A percentile compares a stretch with the other conserved stretches of the same genome.
Conservation (phyloP, 164 flowering plant species). For the Kingdonia uniflora region DNA sequence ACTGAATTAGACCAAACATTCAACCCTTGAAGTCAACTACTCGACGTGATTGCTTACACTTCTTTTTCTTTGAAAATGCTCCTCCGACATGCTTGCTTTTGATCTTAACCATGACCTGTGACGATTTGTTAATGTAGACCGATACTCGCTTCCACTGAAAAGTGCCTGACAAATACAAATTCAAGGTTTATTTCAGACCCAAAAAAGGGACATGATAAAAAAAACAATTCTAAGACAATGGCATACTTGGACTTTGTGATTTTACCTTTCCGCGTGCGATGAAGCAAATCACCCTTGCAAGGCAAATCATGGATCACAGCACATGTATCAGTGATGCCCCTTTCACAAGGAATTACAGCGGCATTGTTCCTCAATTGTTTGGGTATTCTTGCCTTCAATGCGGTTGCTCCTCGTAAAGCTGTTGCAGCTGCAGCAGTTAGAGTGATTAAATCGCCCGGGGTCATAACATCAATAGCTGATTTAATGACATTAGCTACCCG, state of each 20-base stretch:
- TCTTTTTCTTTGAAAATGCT: conserved; percentile 73
- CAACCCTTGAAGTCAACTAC: no score
- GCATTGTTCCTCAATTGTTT: conserved; percentile 4
- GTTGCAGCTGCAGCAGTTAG: conserved; percentile 98
- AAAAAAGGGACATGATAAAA: background rate
- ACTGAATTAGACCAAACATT: background rate
- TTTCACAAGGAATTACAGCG: background rate
- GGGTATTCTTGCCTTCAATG: conserved; percentile 1
- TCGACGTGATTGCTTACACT: conserved; percentile 36
- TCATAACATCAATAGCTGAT: conserved; percentile 66
- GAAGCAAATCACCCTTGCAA: conserved; percentile 3
- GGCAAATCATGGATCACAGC: background rate
- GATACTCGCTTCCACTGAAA: conserved; percentile 49
- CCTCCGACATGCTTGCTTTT: conserved; percentile 84
- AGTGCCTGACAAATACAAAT: conserved; percentile 32
- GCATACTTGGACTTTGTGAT: background rate
- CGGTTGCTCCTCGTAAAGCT: conserved; percentile 4
- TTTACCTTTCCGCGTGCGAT: background rate
- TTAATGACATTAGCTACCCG: conserved; percentile 50
- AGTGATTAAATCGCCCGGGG: conserved; percentile 72
- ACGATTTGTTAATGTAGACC: conserved; percentile 52
- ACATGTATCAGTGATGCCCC: background rate
- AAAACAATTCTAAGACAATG: background rate
- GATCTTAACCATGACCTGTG: conserved; percentile 61
- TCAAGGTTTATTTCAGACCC: background rate